Base-by-base conservation (phyloP, 2,329 filamentous ascomycete genomes). In the Cytospora piceicola region DNA sequence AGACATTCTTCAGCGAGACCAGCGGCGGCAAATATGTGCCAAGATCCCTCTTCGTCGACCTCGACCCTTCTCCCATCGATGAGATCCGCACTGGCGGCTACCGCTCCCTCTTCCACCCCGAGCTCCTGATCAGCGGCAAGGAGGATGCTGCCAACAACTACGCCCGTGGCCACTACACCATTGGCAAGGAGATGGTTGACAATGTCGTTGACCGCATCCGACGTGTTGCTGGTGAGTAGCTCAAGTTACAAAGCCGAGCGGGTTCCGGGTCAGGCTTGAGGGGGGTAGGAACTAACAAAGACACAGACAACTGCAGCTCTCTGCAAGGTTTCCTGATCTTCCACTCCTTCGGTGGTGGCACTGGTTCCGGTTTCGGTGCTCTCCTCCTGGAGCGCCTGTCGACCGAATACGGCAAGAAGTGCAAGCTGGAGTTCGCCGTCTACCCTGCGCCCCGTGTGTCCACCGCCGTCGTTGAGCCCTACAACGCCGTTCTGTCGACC, bases 61-160 rank as follows among this genome's bases (percentile, higher is more conserved):
- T 91, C 71, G 88, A 91, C 79, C 88, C 89, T 63, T 90, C 88
- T 64, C 88, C 88, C 67, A 89, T 91, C 72, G 89, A 91, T 73
- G 89, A 91, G 82, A 90, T 91, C 79, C 86, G 88, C 67, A 90
- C 88, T 63, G 88, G 88, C 67, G 68, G 73, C 70, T 91, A 90
- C 80, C 86, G 87, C 72, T 83, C 88, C 75, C 85, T 91, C 68
- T 91, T 90, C 83, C 88, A 91, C 79, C 88, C 88, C 55, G 88
- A 91, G 81, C 82, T 88, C 72, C 78, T 91, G 75, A 87, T 91
- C 75, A 90, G 85, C 77, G 88, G 88, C 79, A 91, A 91, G 83
- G 89, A 91, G 78, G 89, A 91, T 84, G 88, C 89, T 66, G 88
- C 88, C 80, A 91, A 91, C 82, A 91, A 91, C 83, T 91, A 91